Base-by-base conservation (phyloP, 768 basidiomycete genomes). In the Rhizopogon vinicolor region DNA sequence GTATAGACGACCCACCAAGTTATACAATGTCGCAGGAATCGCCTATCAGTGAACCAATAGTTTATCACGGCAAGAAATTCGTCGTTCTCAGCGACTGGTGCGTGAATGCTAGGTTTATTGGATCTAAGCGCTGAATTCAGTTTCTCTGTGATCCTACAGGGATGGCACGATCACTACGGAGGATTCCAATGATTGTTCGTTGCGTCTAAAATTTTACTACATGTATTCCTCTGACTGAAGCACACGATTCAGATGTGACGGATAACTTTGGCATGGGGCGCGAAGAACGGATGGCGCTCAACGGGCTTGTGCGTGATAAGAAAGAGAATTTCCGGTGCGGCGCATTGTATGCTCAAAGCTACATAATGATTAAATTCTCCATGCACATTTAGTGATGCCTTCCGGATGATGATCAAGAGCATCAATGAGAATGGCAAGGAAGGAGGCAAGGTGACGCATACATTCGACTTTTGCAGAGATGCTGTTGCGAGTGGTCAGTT, bases 11-110 rank as follows among this genome's bases (percentile, higher is more conserved):
- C 13, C 18, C 45, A 12, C 35, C 18, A 18, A 55, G 52, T 12
- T 40, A 41, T 35, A 18, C 31, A n/a, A 48, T 33, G 68, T 65
- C n/a, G 75, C 87, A 28, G 70, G 82, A 64, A 89, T 87, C 69
- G 85, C 83, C 33, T 2, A 77, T 93, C 0, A 89, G 88, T 5
- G 91, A 92, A 71, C 91, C 91, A 25, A 85, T 89, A 1, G 72
- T 95, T 35, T 83, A 92, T 72, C 81, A 87, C 72, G 84, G 89
- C 73, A 91, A 92, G 72, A 81, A 82, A 65, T 94, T 93, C 57
- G 84, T 96, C 18, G 89, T 89, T 10, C 75, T 96, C 44, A 91
- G 91, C 52, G 94, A 98, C 68, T 98, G 94, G 93, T 93, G 66
- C 53, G 86, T 78, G 56, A 58, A 42, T 62, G 55, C 46, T 58